phyloP scores from a whole-genome alignment of 441 rosid genomes.

The Croton laevigatus region DNA sequence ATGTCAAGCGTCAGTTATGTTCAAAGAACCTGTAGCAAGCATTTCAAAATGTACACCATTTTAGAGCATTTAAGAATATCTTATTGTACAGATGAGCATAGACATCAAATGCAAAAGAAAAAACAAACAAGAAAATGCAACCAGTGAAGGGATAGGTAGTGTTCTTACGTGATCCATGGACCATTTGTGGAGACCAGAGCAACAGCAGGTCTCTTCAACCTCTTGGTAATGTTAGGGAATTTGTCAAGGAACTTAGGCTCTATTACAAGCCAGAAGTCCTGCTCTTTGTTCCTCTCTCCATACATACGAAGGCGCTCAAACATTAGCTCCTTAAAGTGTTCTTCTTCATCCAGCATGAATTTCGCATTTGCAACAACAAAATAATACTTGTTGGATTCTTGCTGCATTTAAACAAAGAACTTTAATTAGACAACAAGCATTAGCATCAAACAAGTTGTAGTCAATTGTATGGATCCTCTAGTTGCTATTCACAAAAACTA shows the following conservation, averaged over 20 bases:
- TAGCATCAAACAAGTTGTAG: too few species aligned
- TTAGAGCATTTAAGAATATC: background rate
- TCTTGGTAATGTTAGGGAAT: constrained; percentile 68
- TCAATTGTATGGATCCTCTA: too few species aligned
- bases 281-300: constrained; percentile 59
- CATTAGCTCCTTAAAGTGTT: constrained; percentile 80
- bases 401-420: constrained; percentile 23
- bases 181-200: constrained; percentile 90
- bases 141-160: background rate
- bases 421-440: background rate
- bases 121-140: background rate
- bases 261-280: constrained; percentile 86
- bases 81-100: background rate
- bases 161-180: constrained; percentile 85
- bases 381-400: constrained; percentile 47
- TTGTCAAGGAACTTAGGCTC: constrained; percentile 88
- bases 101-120: background rate
- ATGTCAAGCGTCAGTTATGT: background rate
- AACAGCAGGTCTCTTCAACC: constrained; percentile 88
- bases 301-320: constrained; percentile 71
- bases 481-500: too few species aligned
- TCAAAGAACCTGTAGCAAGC: background rate
- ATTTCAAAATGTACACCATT: background rate
- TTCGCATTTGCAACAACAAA: constrained; percentile 87
- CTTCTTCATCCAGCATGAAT: constrained; percentile 96